A percentile compares a stretch with the other conserved stretches of the same genome.
phyloP scores from a whole-genome alignment of 169 alveolate species.

The Babesia divergens region DNA sequence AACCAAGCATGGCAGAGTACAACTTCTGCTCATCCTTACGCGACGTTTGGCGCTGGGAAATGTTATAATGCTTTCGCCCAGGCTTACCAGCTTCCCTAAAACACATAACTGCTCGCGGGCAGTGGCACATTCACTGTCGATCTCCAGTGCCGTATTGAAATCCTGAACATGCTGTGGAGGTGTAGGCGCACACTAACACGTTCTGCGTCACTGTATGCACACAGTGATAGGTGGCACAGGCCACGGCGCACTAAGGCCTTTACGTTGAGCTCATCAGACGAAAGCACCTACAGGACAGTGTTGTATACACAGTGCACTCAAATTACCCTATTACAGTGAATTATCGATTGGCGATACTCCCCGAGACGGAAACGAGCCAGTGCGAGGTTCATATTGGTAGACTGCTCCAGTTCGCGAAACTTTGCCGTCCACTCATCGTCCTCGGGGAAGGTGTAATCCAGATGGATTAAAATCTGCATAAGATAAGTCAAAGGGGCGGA shows the following conservation, averaged over 20 bases:
- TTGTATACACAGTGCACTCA: background rate
- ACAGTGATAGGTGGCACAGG: conserved; percentile 23
- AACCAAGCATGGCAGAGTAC: conserved; percentile 10
- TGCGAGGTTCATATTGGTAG: conserved; percentile 48
- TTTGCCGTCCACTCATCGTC: conserved; percentile 39
- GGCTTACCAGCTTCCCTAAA: conserved; percentile 29
- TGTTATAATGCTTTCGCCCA: background rate
- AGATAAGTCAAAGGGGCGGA: no score
- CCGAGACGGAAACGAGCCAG: conserved; percentile 30
- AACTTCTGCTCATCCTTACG: background rate
- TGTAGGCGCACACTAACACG: conserved; percentile 1
- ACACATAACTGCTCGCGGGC: conserved; percentile 17
- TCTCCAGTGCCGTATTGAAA: conserved; percentile 7
- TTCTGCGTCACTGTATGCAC: conserved; percentile 22
- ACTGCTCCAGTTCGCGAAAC: conserved; percentile 35
- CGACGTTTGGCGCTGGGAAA: background rate
- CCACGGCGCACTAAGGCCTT: conserved; percentile 58
- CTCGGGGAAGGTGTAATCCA: conserved; percentile 66
- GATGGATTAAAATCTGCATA: conserved; percentile 45
- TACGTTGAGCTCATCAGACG: conserved; percentile 11
- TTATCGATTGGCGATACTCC: conserved; percentile 23
- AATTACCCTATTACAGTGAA: conserved; percentile 51
- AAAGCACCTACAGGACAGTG: conserved; percentile 9
- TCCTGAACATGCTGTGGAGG: conserved; percentile 1
- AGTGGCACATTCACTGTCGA: conserved; percentile 26